phyloP scores from a whole-genome alignment of 805 yeast species.

The Blastobotrys attinorum region DNA sequence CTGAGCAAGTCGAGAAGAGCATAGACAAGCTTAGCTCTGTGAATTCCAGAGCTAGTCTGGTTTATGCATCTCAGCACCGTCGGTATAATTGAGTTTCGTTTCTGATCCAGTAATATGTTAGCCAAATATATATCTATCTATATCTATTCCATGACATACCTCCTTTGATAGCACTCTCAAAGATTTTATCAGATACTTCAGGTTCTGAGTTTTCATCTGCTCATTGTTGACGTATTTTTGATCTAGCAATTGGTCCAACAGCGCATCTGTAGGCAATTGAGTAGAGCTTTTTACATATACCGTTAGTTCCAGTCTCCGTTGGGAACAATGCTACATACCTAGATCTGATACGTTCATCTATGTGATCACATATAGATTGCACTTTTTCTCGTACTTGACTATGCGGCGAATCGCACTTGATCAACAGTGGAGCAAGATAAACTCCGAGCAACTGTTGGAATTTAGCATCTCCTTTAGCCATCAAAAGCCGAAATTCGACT shows the following conservation, averaged over 20 bases:
- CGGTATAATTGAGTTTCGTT: background rate
- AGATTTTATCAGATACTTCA: constrained; percentile 62
- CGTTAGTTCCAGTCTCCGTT: background rate
- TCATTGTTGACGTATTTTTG: constrained; percentile 35
- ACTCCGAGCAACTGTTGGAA: constrained; percentile 51
- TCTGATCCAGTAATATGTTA: background rate
- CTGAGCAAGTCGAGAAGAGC: constrained; percentile 48
- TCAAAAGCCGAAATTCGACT: constrained; percentile 74
- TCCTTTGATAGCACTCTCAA: constrained; percentile 22
- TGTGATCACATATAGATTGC: constrained; percentile 54
- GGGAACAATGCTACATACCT: constrained; percentile 13
- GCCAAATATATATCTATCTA: background rate
- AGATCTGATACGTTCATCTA: constrained; percentile 57
- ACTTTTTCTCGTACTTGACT: constrained; percentile 59
- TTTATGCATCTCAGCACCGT: background rate
- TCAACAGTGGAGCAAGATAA: constrained; percentile 68
- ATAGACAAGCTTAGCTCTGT: constrained; percentile 51
- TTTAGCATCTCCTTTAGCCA: constrained; percentile 61
- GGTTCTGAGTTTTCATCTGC: constrained; percentile 19
- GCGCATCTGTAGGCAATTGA: constrained; percentile 54
- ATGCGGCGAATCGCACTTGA: constrained; percentile 70
- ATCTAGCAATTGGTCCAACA: constrained; percentile 53
- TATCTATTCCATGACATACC: no score
- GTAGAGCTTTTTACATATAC: constrained; percentile 24
- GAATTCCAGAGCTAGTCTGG: constrained; percentile 17